Conservation (phyloP, 805 yeast genomes). For the Candida nitratophila region DNA sequence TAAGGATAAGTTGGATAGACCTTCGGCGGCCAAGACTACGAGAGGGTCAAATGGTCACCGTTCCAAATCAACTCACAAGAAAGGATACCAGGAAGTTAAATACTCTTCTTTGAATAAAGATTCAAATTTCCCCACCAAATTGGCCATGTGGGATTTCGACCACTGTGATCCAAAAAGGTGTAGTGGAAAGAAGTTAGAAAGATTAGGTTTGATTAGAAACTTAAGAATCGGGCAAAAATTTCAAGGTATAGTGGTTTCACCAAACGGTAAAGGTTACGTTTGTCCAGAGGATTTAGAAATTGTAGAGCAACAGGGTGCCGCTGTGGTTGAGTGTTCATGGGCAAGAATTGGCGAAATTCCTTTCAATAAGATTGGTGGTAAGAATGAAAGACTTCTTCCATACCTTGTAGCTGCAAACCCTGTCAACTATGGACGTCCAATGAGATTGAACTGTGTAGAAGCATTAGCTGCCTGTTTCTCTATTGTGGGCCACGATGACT, state of each 20-base stretch:
- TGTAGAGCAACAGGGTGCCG: slow-evolving; percentile 81
- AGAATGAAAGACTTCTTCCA: slow-evolving; percentile 79
- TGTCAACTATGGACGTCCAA: slow-evolving; percentile 93
- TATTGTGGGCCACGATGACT: slow-evolving; percentile 82
- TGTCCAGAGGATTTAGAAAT: slow-evolving; percentile 79
- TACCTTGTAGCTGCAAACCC: slow-evolving; percentile 95
- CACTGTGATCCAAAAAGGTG: slow-evolving; percentile 98
- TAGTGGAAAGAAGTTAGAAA: slow-evolving; percentile 87
- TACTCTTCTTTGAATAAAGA: slow-evolving; percentile 11
- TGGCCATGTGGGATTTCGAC: slow-evolving; percentile 99
- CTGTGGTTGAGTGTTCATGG: slow-evolving; percentile 99
- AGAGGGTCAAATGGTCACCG: slow-evolving; percentile 52
- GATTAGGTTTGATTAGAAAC: slow-evolving; percentile 75
- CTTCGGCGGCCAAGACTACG: slow-evolving; percentile 1
- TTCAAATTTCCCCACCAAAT: slow-evolving; percentile 62
- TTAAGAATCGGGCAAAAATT: slow-evolving; percentile 91
- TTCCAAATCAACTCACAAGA: slow-evolving; percentile 44
- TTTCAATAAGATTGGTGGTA: slow-evolving; percentile 85
- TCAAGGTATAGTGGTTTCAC: slow-evolving; percentile 85
- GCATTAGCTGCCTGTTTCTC: slow-evolving; percentile 97
- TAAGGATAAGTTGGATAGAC: slow-evolving; percentile 34
- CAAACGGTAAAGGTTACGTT: slow-evolving; percentile 84
- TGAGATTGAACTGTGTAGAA: slow-evolving; percentile 94
- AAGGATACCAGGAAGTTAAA: slow-evolving; percentile 22
- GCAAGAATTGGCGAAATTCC: slow-evolving; percentile 98